Evolutionary conservation across 768 basidiomycete genomes (phyloP).

Genomic region (Pisolithus marmoratus): DNA sequence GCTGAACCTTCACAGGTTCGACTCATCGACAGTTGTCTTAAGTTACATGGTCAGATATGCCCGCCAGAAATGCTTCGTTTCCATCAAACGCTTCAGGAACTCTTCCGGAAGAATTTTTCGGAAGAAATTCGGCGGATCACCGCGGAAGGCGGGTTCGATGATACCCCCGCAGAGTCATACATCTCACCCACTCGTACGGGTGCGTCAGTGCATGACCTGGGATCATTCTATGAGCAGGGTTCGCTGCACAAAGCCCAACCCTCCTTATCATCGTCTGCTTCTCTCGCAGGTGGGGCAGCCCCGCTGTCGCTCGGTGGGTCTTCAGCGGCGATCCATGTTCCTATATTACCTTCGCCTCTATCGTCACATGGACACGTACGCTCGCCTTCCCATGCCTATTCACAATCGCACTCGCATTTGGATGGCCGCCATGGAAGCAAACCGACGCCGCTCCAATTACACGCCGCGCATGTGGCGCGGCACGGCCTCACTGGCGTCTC

Average conservation of each 20-base stretch:
- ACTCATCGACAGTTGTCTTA: conserved; percentile 78
- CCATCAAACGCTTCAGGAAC: conserved; percentile 82
- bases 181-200: conserved; percentile 9
- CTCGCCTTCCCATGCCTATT: background rate
- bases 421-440: conserved; percentile 31
- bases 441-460: conserved; percentile 73
- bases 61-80: conserved; percentile 87
- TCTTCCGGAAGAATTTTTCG: conserved; percentile 79
- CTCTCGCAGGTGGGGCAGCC: background rate
- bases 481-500: conserved; percentile 82
- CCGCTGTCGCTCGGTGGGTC: conserved; percentile 48
- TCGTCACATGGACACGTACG: conserved; percentile 2
- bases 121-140: conserved; percentile 75
- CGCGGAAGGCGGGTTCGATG: conserved; percentile 51
- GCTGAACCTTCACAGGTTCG: conserved; percentile 46
- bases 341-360: conserved; percentile 37
- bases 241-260: conserved; percentile 46
- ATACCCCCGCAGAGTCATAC: conserved; percentile 35
- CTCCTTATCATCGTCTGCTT: conserved; percentile 33
- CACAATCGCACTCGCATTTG: background rate
- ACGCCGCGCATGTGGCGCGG: conserved; percentile 74
- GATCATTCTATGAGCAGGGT: conserved; percentile 42
- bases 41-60: conserved; percentile 77
- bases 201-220: conserved; percentile 38
- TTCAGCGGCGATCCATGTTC: conserved; percentile 37